phyloP scores from a whole-genome alignment of 2,329 filamentous ascomycete species.

The Thielaviopsis populi region DNA sequence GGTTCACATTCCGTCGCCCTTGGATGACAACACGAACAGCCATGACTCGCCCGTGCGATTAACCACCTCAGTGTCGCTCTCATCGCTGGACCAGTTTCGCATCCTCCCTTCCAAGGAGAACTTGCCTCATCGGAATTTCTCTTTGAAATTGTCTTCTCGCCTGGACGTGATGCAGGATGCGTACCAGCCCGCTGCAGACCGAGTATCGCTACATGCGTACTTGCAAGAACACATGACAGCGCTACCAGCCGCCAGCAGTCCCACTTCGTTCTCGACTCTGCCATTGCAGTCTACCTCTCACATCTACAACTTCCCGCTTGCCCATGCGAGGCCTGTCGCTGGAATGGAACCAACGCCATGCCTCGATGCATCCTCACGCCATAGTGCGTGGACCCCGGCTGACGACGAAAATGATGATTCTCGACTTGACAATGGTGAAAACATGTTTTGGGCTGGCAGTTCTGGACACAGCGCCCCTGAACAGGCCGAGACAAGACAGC shows the following conservation, averaged over 20 bases:
- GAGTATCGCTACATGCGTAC: background rate
- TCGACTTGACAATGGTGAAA: background rate
- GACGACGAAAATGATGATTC: background rate
- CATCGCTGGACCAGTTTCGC: background rate
- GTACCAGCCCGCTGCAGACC: background rate
- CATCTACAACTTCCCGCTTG: background rate
- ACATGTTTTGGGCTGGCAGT: conserved; percentile 3
- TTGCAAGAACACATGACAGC: background rate
- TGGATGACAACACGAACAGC: background rate
- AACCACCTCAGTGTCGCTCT: conserved; percentile 5
- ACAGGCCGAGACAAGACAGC: background rate
- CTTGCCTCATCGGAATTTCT: conserved; percentile 9
- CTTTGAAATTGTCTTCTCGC: conserved; percentile 8
- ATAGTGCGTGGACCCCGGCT: background rate
- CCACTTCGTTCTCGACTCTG: background rate
- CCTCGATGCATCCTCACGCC: background rate
- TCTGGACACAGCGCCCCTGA: background rate
- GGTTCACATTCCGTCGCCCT: background rate
- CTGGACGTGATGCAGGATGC: background rate
- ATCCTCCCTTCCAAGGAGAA: background rate
- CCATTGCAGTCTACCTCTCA: background rate
- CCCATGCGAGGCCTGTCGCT: too few relatives aligned
- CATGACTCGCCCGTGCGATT: background rate
- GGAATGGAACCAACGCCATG: background rate
- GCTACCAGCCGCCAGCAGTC: background rate